Evolutionary conservation across 1,284 basidiomycete species (phyloP).

Genomic region (Vanrija sp.): DNA sequence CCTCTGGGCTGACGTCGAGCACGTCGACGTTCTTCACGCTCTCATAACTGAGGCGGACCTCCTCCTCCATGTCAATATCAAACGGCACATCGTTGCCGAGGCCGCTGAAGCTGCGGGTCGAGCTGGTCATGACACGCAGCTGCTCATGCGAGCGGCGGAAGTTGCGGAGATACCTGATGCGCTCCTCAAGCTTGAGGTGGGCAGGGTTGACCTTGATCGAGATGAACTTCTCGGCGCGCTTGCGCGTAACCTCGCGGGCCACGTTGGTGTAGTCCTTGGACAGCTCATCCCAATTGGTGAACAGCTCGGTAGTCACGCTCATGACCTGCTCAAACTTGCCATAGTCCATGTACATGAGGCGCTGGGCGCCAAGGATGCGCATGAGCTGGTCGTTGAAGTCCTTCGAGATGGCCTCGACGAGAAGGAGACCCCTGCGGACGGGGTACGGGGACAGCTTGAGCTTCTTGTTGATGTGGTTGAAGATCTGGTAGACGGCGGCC

Average conservation of each 20-base stretch:
- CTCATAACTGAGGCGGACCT: constrained; percentile 92
- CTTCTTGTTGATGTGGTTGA: constrained; percentile 92
- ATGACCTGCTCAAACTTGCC: constrained; percentile 86
- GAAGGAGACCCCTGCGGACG: constrained; percentile 86
- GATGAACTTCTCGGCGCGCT: constrained; percentile 89
- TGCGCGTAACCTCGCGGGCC: constrained; percentile 88
- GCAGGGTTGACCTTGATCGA: constrained; percentile 93
- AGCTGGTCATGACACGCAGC: constrained; percentile 92
- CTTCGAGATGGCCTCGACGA: constrained; percentile 95
- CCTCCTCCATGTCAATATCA: constrained; percentile 87
- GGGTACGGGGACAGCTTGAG: constrained; percentile 94
- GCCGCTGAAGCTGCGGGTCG: constrained; percentile 78
- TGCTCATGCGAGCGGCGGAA: constrained; percentile 98
- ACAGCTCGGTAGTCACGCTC: constrained; percentile 71
- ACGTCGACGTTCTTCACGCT: constrained; percentile 94
- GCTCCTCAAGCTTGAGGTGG: constrained; percentile 86
- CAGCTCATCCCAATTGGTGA: constrained; percentile 91
- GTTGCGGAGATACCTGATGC: constrained; percentile 78
- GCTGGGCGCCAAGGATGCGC: constrained; percentile 81
- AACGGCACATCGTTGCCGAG: constrained; percentile 63
- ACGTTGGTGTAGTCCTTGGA: constrained; percentile 99
- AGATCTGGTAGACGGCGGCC: constrained; percentile 81
- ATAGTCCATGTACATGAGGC: constrained; percentile 90
- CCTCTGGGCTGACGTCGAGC: constrained; percentile 87
- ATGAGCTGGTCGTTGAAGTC: constrained; percentile 95